Evolutionary conservation across 148 eudicot species (phyloP).

Genomic region (Beta vulgaris): DNA sequence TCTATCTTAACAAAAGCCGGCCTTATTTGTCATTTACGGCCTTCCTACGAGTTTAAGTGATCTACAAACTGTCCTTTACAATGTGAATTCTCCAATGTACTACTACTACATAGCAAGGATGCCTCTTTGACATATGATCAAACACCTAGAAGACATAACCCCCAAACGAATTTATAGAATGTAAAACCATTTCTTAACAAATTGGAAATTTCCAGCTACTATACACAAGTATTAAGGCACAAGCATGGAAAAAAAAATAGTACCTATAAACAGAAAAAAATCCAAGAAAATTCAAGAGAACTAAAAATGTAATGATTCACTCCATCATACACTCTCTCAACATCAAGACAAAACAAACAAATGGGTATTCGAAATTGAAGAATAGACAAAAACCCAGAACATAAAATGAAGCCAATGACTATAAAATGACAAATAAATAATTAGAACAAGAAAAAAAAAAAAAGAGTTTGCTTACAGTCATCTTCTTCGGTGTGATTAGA

Average conservation of each 20-base stretch:
- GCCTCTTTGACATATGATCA: not conserved
- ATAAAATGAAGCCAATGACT: not conserved
- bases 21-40: not conserved
- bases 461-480: constrained; percentile 15
- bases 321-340: not conserved
- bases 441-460: too few species aligned
- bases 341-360: constrained; percentile 2
- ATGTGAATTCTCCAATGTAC: not conserved
- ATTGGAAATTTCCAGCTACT: not conserved
- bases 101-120: not conserved
- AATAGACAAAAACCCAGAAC: not conserved
- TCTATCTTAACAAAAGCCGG: too few species aligned
- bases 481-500: constrained; percentile 9
- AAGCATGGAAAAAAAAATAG: not conserved
- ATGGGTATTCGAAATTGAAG: not conserved
- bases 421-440: too few species aligned
- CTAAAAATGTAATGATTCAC: not conserved
- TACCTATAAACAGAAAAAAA: not conserved
- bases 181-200: not conserved
- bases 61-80: not conserved
- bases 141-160: not conserved
- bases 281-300: not conserved
- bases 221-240: not conserved
- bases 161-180: too few species aligned
- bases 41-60: not conserved